A percentile compares a stretch with the other conserved stretches of the same genome.
These are phyloP conservation scores for Penicillium bialowiezense DNA, from an alignment of 495 filamentous ascomycete genomes.

Conservation along the genomic window DNA sequence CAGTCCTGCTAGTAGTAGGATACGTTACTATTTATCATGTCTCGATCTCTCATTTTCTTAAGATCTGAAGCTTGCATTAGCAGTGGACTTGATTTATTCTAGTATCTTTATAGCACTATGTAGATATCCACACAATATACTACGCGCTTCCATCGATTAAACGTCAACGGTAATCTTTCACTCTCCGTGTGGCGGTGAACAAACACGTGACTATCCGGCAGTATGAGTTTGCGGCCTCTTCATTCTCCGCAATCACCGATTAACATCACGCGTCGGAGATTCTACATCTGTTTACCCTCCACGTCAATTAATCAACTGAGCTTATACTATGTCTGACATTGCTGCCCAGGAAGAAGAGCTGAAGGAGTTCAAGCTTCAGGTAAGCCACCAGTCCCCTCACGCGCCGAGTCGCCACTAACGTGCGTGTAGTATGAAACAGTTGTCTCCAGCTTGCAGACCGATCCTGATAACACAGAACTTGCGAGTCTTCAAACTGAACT, in stretches of 20 bases:
- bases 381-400: slow-evolving; percentile 27
- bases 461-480: slow-evolving; percentile 80
- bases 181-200: not conserved
- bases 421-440: slow-evolving; percentile 73
- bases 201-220: not conserved
- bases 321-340: slow-evolving; percentile 55
- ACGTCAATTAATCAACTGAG: not conserved
- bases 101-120: too few relatives aligned
- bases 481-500: slow-evolving; percentile 76
- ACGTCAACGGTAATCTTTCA: too few relatives aligned
- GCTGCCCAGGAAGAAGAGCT: slow-evolving; percentile 68
- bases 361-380: slow-evolving; percentile 82
- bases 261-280: not conserved
- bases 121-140: too few relatives aligned
- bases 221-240: not conserved
- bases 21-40: too few relatives aligned
- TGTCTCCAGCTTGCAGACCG: slow-evolving; percentile 69
- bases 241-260: not conserved
- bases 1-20: not conserved
- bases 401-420: slow-evolving; percentile 6
- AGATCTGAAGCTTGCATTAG: too few relatives aligned
- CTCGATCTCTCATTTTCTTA: too few relatives aligned
- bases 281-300: not conserved
- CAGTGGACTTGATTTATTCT: too few relatives aligned
- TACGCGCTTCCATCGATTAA: too few relatives aligned